Base-by-base conservation (phyloP, 129 eudicot species). In the Artemisia annua region DNA sequence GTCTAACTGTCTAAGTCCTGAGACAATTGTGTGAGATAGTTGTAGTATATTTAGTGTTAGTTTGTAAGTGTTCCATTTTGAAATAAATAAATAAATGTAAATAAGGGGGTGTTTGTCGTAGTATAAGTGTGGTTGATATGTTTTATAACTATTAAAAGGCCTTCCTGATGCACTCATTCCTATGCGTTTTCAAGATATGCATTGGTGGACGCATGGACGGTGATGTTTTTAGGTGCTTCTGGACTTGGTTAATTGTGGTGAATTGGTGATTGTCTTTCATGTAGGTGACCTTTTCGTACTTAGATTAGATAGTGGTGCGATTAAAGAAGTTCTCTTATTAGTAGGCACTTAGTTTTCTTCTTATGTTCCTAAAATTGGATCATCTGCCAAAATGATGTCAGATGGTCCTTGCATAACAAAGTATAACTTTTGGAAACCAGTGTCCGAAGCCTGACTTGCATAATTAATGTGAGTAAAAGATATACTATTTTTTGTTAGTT, bases 131-230 rank as follows among this genome's bases (percentile, higher is more conserved):
- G 44, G 44, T 35, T 35, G 44, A 35, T 35, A 35, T 35, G 44
- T 35, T 35, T 35, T 35, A 35, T 35, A 35, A 5, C 44, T 35
- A 35, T 35, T 35, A 35, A 35, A 35, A 35, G 44, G 19, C 50
- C 35, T 20, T 60, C 52, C 18, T 49, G 5, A 57, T 75, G 69
- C 72, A n/a, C 66, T 46, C 49, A 65, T 65, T 64, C 30, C 22
- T 44, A 66, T 66, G 53, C 63, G 44, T 35, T 35, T 35, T 35
- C 44, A 35, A 35, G 44, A 35, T 35, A 5, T 35, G 9, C 44
- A 35, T 35, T 35, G 44, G 44, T 35, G 44, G 44, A 35, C 44
- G 6, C 9, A 9, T 35, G 44, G 44, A 35, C 44, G 6, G 44
- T 35, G 44, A 35, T 35, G 44, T 35, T 35, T 5, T 56, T 19